phyloP scores from a whole-genome alignment of 306 rosid genomes.

The Dryas alaskensis region DNA sequence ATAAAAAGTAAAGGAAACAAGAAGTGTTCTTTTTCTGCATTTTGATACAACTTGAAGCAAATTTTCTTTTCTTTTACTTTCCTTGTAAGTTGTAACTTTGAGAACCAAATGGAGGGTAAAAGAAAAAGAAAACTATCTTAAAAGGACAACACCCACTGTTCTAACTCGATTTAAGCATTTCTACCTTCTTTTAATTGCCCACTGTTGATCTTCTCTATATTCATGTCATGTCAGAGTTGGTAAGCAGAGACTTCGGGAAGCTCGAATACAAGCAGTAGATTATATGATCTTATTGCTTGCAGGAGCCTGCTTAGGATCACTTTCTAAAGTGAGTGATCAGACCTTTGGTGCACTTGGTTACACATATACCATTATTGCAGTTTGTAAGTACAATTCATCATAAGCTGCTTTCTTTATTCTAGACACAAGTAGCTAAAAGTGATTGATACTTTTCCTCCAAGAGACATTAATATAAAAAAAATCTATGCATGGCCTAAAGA shows the following conservation, averaged over 20 bases:
- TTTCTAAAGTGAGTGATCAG: constrained; percentile 61
- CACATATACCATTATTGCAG: constrained; percentile 83
- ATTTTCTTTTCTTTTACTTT: background rate
- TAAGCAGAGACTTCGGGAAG: constrained; percentile 89
- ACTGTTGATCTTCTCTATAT: constrained; percentile 22
- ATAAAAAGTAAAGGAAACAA: too few species aligned
- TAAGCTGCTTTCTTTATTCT: constrained; percentile 10
- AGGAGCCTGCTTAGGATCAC: constrained; percentile 94
- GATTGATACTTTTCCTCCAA: constrained; percentile 12
- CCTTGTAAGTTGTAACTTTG: background rate
- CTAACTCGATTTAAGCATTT: too few species aligned
- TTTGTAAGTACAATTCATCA: constrained; percentile 58
- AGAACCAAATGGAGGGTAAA: background rate
- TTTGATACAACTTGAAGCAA: background rate
- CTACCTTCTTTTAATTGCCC: background rate
- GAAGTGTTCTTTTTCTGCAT: background rate
- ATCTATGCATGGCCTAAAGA: background rate
- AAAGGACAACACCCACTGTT: too few species aligned
- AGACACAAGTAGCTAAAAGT: background rate
- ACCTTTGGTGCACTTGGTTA: constrained; percentile 73
- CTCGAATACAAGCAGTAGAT: constrained; percentile 78
- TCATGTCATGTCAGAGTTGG: constrained; percentile 52
- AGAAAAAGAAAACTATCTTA: too few species aligned
- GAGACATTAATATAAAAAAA: background rate
- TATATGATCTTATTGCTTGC: constrained; percentile 88